These are phyloP conservation scores for Wallacemonas sp. DNA, from an alignment of 208 protist genomes.

Conservation along the genomic window DNA sequence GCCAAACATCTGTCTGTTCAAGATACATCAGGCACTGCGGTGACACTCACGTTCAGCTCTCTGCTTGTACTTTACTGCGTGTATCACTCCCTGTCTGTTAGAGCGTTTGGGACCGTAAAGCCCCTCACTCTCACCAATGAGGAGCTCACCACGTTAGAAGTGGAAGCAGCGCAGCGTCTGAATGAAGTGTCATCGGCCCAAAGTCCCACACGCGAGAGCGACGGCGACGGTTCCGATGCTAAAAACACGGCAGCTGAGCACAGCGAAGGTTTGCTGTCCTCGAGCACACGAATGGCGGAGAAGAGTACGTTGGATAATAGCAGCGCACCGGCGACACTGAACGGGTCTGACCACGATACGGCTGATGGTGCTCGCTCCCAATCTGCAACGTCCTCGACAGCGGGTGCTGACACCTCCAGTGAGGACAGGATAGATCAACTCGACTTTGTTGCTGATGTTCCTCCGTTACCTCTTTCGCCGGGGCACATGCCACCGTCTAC, in stretches of 20 bases:
- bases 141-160: neutral
- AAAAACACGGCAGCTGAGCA: neutral
- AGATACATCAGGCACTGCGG: neutral
- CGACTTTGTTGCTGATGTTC: neutral
- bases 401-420: too few species aligned
- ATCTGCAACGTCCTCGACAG: too few species aligned
- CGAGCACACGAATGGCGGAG: too few species aligned
- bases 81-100: neutral
- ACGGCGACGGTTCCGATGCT: neutral
- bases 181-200: neutral
- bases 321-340: neutral
- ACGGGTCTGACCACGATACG: neutral
- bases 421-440: neutral
- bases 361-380: too few species aligned
- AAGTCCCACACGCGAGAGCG: too few species aligned
- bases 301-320: too few species aligned
- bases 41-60: neutral
- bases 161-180: neutral
- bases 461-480: neutral
- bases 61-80: constrained; percentile 5
- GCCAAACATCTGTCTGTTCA: neutral
- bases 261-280: too few species aligned
- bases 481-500: neutral
- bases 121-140: neutral
- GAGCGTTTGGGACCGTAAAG: neutral